Evolutionary conservation across 2,329 filamentous ascomycete genomes (phyloP).

Genomic region (Ceratocystis destructans): DNA sequence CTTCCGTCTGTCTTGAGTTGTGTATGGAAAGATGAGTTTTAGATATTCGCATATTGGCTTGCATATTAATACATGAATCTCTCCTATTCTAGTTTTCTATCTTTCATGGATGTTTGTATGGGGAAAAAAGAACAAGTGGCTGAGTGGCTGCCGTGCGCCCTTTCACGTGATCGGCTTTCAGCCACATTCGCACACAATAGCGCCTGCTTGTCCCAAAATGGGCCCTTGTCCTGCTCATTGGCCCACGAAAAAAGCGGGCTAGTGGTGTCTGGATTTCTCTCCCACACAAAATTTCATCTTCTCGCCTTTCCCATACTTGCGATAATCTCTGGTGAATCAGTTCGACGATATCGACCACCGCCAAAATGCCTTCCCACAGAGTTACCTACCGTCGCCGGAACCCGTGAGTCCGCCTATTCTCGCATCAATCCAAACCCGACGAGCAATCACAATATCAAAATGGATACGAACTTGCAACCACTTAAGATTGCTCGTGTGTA

Average conservation of each 20-base stretch:
- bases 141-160: constrained; percentile 16
- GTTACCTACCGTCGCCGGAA: constrained; percentile 64
- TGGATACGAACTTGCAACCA: constrained; percentile 18
- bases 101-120: neutral
- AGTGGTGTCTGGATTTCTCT: constrained; percentile 20
- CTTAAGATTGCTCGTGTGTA: neutral
- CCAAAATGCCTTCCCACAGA: constrained; percentile 46
- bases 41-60: neutral
- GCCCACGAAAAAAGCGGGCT: constrained; percentile 20
- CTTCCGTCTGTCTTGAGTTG: neutral
- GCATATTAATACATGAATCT: neutral
- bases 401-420: constrained; percentile 44
- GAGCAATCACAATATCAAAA: neutral
- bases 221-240: constrained; percentile 19
- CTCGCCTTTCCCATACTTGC: constrained; percentile 15
- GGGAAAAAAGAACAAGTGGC: constrained; percentile 10
- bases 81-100: neutral
- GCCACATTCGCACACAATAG: constrained; percentile 18
- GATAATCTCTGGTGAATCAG: constrained; percentile 23
- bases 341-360: constrained; percentile 29
- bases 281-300: constrained; percentile 34
- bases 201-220: constrained; percentile 12
- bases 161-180: constrained; percentile 16
- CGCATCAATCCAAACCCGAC: neutral
- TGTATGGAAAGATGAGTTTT: neutral